phyloP scores from a whole-genome alignment of 1,284 basidiomycete genomes.

The Vanrija pseudolonga region DNA sequence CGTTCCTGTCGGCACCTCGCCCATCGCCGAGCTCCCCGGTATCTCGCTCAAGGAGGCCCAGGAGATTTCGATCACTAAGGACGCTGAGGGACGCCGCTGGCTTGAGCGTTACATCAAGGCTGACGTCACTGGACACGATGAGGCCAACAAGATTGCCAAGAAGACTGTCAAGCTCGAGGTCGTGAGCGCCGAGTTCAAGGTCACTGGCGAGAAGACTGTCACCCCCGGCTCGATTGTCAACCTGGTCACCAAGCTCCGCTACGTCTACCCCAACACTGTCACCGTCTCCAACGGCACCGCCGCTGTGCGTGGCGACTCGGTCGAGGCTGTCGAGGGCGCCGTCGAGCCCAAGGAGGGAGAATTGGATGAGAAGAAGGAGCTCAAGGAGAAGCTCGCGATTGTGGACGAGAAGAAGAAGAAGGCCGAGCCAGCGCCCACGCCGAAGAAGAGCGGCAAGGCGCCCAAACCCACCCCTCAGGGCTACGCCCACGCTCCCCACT shows the following conservation, averaged over 20 bases:
- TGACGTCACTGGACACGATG: slow-evolving; percentile 58
- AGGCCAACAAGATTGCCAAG: slow-evolving; percentile 66
- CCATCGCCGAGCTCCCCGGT: slow-evolving; percentile 71
- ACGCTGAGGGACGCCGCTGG: slow-evolving; percentile 55
- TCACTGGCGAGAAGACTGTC: slow-evolving; percentile 84
- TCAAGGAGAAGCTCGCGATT: slow-evolving; percentile 14
- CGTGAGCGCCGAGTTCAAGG: slow-evolving; percentile 82
- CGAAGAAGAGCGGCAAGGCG: slow-evolving; percentile 39
- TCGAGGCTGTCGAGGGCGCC: slow-evolving; percentile 19
- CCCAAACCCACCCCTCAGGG: slow-evolving; percentile 54
- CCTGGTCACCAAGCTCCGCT: slow-evolving; percentile 67
- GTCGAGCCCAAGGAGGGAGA: slow-evolving; percentile 47
- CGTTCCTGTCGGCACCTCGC: slow-evolving; percentile 58
- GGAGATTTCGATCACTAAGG: slow-evolving; percentile 50
- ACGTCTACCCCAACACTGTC: slow-evolving; percentile 26
- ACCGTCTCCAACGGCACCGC: slow-evolving; percentile 7
- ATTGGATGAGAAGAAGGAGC: slow-evolving; percentile 44
- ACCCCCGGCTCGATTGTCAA: slow-evolving; percentile 87
- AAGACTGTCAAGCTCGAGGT: slow-evolving; percentile 76
- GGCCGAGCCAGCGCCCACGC: slow-evolving; percentile 58
- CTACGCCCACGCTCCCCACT: slow-evolving; percentile 85
- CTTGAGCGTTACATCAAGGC: slow-evolving; percentile 52
- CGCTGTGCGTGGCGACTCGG: slow-evolving; percentile 17
- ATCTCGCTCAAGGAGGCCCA: slow-evolving; percentile 56
- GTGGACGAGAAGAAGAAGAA: slow-evolving; percentile 58